Evolutionary conservation across 306 rosid genomes (phyloP).

Genomic region (Astragalus membranaceus): DNA sequence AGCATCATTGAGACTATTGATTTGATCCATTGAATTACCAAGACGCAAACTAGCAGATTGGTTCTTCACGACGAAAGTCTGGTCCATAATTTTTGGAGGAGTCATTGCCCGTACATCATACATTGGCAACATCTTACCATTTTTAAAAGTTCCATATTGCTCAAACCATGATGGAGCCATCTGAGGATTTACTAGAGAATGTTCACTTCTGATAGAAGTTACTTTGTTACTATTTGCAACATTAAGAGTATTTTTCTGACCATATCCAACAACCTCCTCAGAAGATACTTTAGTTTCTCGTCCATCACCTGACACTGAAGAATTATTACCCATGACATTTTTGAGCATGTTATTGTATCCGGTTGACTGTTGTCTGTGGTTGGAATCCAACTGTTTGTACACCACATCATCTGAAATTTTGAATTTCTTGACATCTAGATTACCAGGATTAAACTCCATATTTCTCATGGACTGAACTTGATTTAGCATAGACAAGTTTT

Average conservation of each 20-base stretch:
- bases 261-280: conserved; percentile 44
- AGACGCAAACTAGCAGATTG: conserved; percentile 50
- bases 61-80: conserved; percentile 36
- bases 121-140: conserved; percentile 51
- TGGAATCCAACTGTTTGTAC: conserved; percentile 43
- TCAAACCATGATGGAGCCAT: conserved; percentile 98
- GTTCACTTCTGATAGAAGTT: conserved; percentile 53
- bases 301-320: conserved; percentile 40
- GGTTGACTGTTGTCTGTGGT: conserved; percentile 41
- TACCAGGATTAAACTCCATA: conserved; percentile 54
- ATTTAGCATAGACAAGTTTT: conserved; percentile 51
- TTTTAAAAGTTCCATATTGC: conserved; percentile 79
- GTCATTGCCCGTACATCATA: conserved; percentile 40
- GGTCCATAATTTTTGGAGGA: conserved; percentile 48
- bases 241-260: conserved; percentile 41
- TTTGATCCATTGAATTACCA: conserved; percentile 46
- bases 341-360: conserved; percentile 35
- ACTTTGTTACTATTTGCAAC: conserved; percentile 36
- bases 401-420: conserved; percentile 52
- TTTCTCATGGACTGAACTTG: conserved; percentile 56
- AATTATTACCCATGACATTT: conserved; percentile 37
- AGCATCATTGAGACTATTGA: conserved; percentile 36
- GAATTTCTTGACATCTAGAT: conserved; percentile 62
- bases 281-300: conserved; percentile 44
- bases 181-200: conserved; percentile 69